These are phyloP conservation scores for Pyracantha coccinea DNA, from an alignment of 331 rosid species.

Conservation along the genomic window DNA sequence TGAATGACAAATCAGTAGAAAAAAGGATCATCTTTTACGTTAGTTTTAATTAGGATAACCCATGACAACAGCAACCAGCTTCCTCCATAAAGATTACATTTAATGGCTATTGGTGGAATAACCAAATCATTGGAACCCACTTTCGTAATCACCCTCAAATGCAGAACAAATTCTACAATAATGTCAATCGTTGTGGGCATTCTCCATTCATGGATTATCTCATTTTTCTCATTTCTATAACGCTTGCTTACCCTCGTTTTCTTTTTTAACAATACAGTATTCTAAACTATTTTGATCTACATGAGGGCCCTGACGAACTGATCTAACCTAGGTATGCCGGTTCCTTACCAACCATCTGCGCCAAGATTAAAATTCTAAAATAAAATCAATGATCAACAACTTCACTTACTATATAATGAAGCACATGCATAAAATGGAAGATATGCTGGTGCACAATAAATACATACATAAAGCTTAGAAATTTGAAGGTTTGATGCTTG, in stretches of 20 bases:
- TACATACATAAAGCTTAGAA: not conserved
- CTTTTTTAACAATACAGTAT: not conserved
- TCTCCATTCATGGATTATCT: not conserved
- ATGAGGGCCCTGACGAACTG: accelerated
- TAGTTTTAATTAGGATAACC: not conserved
- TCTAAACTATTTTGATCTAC: not conserved
- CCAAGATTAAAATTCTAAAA: not conserved
- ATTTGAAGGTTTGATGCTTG: not conserved
- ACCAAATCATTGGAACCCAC: slow-evolving; percentile 23
- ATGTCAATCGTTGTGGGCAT: not conserved
- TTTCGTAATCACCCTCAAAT: not conserved
- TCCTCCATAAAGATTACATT: slow-evolving; percentile 22
- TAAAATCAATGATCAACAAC: not conserved
- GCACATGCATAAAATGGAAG: not conserved
- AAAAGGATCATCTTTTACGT: no score
- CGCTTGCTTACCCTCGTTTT: not conserved
- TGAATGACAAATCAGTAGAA: not conserved
- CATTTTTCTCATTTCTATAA: not conserved
- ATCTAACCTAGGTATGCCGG: no score
- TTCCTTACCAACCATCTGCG: not conserved
- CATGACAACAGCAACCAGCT: slow-evolving; percentile 13
- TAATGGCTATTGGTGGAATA: slow-evolving; percentile 11
- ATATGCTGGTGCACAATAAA: not conserved
- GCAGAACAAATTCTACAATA: not conserved
- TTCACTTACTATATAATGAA: not conserved